phyloP scores from a whole-genome alignment of 495 filamentous ascomycete genomes.

The Ascodesmis nigricans region DNA sequence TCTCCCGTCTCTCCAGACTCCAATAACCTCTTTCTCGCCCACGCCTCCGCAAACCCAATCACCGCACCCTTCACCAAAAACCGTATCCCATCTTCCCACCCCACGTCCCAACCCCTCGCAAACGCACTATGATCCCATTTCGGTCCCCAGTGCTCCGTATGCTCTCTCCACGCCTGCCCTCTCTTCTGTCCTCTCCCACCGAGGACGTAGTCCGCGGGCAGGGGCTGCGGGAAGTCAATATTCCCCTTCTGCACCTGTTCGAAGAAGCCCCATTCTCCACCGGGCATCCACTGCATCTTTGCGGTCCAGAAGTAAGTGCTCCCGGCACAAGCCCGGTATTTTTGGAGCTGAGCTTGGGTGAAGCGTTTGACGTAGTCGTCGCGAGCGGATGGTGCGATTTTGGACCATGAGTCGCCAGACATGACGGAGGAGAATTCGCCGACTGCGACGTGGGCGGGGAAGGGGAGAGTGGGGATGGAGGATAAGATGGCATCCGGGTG shows the following conservation, averaged over 20 bases:
- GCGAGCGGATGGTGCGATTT: slow-evolving; percentile 17
- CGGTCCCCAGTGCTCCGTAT: slow-evolving; percentile 30
- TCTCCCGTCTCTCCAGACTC: slow-evolving; percentile 26
- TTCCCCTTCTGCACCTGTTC: slow-evolving; percentile 26
- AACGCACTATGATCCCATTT: too few relatives aligned
- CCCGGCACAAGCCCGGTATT: slow-evolving; percentile 24
- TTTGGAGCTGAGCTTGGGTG: slow-evolving; percentile 26
- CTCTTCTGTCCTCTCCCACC: slow-evolving; percentile 21
- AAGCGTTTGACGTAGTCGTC: slow-evolving; percentile 25
- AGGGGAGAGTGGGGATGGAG: slow-evolving; percentile 19
- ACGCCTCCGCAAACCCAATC: slow-evolving; percentile 33
- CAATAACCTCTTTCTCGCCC: slow-evolving; percentile 31
- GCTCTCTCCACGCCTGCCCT: slow-evolving; percentile 21
- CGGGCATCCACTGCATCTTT: slow-evolving; percentile 34
- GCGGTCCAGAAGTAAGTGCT: slow-evolving; percentile 34
- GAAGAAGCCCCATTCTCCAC: slow-evolving; percentile 33
- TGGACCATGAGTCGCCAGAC: slow-evolving; percentile 26
- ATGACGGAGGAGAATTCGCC: slow-evolving; percentile 36
- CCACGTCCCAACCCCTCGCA: slow-evolving; percentile 31
- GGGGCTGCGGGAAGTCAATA: slow-evolving; percentile 24
- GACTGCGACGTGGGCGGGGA: too few relatives aligned
- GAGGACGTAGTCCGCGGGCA: slow-evolving; percentile 19
- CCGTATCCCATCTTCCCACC: slow-evolving; percentile 28
- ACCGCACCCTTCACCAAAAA: slow-evolving; percentile 27
- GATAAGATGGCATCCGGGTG: slow-evolving; percentile 29